Evolutionary conservation across 2,329 filamentous ascomycete genomes (phyloP).

Genomic region (Ophiostoma quercus): DNA sequence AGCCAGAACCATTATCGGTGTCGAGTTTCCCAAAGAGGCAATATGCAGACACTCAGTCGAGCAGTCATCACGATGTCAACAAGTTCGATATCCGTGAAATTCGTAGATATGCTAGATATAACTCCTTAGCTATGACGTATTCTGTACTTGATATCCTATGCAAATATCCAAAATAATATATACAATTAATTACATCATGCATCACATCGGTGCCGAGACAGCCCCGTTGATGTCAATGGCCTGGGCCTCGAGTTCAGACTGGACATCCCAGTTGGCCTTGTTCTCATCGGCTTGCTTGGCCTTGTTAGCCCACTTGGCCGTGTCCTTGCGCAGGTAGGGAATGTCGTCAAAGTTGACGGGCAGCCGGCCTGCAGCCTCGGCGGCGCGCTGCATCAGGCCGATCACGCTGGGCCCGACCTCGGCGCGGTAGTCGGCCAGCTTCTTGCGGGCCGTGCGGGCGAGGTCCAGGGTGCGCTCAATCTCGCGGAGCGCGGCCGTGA

Average conservation of each 20-base stretch:
- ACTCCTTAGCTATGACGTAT: background rate
- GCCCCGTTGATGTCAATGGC: background rate
- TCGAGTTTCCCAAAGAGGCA: background rate
- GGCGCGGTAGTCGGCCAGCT: slow-evolving; percentile 26
- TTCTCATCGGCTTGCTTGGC: background rate
- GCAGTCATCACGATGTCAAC: background rate
- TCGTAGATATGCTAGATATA: background rate
- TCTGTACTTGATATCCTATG: background rate
- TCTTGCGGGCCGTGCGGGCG: slow-evolving; percentile 26
- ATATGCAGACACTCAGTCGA: background rate
- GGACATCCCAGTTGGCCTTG: slow-evolving; percentile 17
- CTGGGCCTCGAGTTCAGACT: background rate
- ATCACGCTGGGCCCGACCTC: slow-evolving; percentile 29
- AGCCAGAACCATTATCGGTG: background rate
- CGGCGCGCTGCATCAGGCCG: slow-evolving; percentile 33
- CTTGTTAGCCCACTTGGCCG: slow-evolving; percentile 6
- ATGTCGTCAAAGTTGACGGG: slow-evolving; percentile 28
- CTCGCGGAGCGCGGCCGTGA: slow-evolving; percentile 24
- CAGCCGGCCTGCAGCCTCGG: slow-evolving; percentile 29
- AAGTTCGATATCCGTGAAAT: background rate
- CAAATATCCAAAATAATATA: background rate
- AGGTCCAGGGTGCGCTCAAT: slow-evolving; percentile 29
- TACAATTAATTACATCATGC: background rate
- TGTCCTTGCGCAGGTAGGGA: slow-evolving; percentile 4
- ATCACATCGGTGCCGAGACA: background rate